Conservation (phyloP, 192 early-diverging fungal genomes). For the Tieghemiomyces parasiticus region DNA sequence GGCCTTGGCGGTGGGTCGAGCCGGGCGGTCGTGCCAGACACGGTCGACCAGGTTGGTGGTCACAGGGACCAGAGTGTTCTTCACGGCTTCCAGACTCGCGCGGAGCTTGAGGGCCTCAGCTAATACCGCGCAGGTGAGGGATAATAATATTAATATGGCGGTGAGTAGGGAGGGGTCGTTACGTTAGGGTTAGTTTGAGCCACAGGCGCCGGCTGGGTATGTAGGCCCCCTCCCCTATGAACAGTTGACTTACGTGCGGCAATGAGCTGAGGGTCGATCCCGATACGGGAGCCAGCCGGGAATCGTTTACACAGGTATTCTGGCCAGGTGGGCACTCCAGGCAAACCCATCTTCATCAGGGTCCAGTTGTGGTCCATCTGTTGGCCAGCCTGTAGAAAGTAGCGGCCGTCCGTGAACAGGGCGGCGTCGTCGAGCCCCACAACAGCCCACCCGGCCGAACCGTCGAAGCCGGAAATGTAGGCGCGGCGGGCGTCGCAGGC, state of each 20-base stretch:
- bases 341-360: conserved; percentile 82
- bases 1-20: conserved; percentile 47
- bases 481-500: conserved; percentile 72
- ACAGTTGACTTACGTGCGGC: conserved; percentile 39
- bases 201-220: too few species aligned
- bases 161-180: too few species aligned
- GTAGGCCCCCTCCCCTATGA: too few species aligned
- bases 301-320: conserved; percentile 68
- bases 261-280: conserved; percentile 80
- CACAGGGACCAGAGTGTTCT: conserved; percentile 52
- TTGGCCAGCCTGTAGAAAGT: conserved; percentile 89
- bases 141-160: too few species aligned
- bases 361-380: conserved; percentile 90
- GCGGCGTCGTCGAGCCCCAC: conserved; percentile 63
- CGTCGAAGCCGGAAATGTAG: conserved; percentile 90
- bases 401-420: conserved; percentile 94
- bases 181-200: too few species aligned
- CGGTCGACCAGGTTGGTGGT: conserved; percentile 72
- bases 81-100: conserved; percentile 32
- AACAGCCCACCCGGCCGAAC: conserved; percentile 92
- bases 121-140: conserved; percentile 11
- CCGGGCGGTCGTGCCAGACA: conserved; percentile 68
- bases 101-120: conserved; percentile 41
- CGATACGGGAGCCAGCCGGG: conserved; percentile 62
- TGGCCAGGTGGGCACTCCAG: conserved; percentile 77